Evolutionary conservation across 495 filamentous ascomycete species (phyloP), one percentile per base, ranked within the genome.

Genomic region (Annulohypoxylon maeteangense): DNA sequence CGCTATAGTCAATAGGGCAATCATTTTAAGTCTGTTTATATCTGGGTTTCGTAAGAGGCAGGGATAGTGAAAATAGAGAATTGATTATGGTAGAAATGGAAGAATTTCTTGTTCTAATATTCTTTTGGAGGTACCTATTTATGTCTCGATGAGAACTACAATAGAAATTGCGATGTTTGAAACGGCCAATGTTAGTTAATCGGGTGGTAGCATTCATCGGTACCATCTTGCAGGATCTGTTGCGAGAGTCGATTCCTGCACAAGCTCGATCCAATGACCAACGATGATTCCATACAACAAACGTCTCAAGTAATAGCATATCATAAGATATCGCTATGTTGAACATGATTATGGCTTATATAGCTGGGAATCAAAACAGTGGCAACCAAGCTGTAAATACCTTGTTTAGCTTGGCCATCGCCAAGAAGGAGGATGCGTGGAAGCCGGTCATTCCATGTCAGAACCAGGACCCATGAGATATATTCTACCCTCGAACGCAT

Each of bases 261-360:
- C 36, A 34, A 45, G 16, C 5, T 11, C 27, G 18, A 25, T 18
- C 62, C 42, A 57, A 65, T 65, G 18, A 32, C 20, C 23, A n/a
- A n/a, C 16, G 8, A 65, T 23, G 56, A n/a, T 18, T 65, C 32
- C 23, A 25, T 22, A 10, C 18, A 23, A 11, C 22, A 48, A 44
- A 45, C 36, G 50, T 58, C 50, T 59, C 53, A 51, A 47, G 38
- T 7, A 8, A 12, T 29, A 32, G 16, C 61, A 45, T 32, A 48
- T 14, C 18, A 25, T 3, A 23, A 3, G 20, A 44, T 12, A 18
- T 18, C 11, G 11, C 11, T 8, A 48, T 23, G 7, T 4, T 25
- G 10, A 23, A 25, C 18, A 23, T 48, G 4, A 23, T 12, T 3
- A 25, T 25, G 3, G 1, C 7, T 8, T 10, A 11, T 22, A 2